Base-by-base conservation (phyloP, 306 rosid species). In the Prunus mira region DNA sequence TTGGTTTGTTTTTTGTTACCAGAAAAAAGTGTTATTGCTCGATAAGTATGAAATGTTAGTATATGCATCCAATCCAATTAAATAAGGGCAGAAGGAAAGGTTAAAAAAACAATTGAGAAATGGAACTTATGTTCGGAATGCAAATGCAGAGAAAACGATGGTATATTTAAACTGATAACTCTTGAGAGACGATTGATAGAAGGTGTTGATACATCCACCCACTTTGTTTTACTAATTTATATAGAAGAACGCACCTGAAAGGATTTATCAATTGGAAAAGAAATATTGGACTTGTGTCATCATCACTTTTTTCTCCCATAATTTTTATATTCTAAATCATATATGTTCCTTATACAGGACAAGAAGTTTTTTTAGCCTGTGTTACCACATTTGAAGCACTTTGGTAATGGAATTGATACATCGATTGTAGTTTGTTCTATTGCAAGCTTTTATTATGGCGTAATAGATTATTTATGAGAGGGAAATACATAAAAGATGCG, bases 401-500 rank as follows among this genome's bases (percentile, higher is more conserved):
- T 45, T 45, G 22, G 18, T 57, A 43, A 43, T 73, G n/a, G 47
- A 58, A 27, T 19, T 46, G 1, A 18, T 76, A 27, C 17, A 24
- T 10, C 8, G 6, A 66, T 52, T 38, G 3, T 47, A 50, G 2
- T 27, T 17, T 19, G 6, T 75, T 68, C 3, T 17, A 3, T 12
- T n/a, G 38, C 9, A 58, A 24, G 54, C 62, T 61, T 30, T 50
- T 34, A 14, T 14, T 55, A 77, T 63, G 24, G 14, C 64, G 6
- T 73, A 28, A 72, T 52, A 27, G 43, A 74, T 76, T 65, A 17
- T 76, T 57, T 54, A 70, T 18, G 27, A 11, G 64, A 19, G 64
- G 50, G 13, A 19, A 51, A 6, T 19, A 12, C 71, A 34, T 78
- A 18, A 79, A 71, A 38, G 50, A 72, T 75, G 55, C 32, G 77